Percentiles rank a stretch among this genome's conserved stretches.
phyloP scores from a whole-genome alignment of 768 basidiomycete species.

The Stropharia rugosoannulata region DNA sequence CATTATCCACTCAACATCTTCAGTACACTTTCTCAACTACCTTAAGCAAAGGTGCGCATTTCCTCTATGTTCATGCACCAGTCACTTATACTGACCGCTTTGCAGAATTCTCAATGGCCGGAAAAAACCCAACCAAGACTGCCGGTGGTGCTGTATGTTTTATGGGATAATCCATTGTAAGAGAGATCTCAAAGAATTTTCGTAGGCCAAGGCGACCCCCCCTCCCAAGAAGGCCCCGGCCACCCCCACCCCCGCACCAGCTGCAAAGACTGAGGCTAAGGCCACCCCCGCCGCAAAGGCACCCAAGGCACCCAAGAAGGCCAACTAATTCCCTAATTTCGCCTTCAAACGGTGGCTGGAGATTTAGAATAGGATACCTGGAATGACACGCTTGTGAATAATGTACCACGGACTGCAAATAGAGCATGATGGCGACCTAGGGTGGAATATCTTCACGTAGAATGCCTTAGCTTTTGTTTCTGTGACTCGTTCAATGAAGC shows the following conservation, averaged over 20 bases:
- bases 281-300: conserved; percentile 5
- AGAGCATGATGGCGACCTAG: too few species aligned
- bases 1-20: conserved; percentile 6
- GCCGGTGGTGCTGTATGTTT: conserved; percentile 13
- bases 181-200: neutral
- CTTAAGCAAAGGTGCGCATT: conserved; percentile 7
- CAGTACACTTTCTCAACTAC: conserved; percentile 1
- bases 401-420: too few species aligned
- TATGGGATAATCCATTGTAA: neutral
- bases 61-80: neutral
- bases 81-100: neutral
- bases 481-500: too few species aligned
- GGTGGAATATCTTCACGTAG: too few species aligned
- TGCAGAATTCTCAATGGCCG: conserved; percentile 18
- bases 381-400: too few species aligned
- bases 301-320: conserved; percentile 6
- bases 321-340: neutral
- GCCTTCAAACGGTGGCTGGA: neutral
- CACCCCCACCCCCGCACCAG: conserved; percentile 8
- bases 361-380: conserved; percentile 8
- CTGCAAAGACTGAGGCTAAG: conserved; percentile 16
- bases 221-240: conserved; percentile 14
- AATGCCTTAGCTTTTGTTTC: too few species aligned
- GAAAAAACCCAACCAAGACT: conserved; percentile 21
- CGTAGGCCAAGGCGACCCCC: conserved; percentile 17